phyloP scores from a whole-genome alignment of 306 rosid species.

The Cucumis hystrix region DNA sequence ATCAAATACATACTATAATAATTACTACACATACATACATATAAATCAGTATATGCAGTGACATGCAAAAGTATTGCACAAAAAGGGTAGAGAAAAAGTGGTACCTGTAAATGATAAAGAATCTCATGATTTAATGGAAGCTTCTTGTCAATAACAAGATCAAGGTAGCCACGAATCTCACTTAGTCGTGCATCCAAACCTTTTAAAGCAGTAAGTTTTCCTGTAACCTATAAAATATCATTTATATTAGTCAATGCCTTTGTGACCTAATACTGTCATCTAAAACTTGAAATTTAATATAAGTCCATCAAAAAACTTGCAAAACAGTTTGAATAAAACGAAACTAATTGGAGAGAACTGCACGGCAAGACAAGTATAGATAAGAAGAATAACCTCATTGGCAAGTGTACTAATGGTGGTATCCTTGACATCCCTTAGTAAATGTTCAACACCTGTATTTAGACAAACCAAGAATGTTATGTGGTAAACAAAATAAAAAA shows the following conservation, averaged over 20 bases:
- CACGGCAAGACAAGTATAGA: not conserved
- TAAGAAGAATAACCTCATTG: conserved; percentile 38
- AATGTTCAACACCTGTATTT: conserved; percentile 75
- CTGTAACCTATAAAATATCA: conserved; percentile 41
- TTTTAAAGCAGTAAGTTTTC: conserved; percentile 77
- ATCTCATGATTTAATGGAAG: conserved; percentile 85
- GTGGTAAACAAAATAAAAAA: not conserved
- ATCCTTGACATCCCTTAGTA: conserved; percentile 68
- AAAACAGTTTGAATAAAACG: not conserved
- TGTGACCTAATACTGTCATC: not conserved
- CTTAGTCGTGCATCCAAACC: conserved; percentile 74
- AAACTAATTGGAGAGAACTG: not conserved
- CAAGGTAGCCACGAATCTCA: conserved; percentile 75
- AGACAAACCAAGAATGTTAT: conserved; percentile 4
- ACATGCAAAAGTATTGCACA: not conserved
- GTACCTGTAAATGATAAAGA: conserved; percentile 78
- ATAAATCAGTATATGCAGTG: not conserved
- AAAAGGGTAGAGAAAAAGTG: not conserved
- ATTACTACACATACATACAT: not conserved
- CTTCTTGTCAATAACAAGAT: conserved; percentile 63
- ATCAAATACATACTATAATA: not conserved
- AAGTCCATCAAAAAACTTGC: not conserved
- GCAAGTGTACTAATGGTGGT: conserved; percentile 85
- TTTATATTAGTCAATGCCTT: not conserved
- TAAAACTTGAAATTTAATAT: not conserved